Evolutionary conservation across 129 eudicot species (phyloP).

Genomic region (Pseudognaphalium luteoalbum): DNA sequence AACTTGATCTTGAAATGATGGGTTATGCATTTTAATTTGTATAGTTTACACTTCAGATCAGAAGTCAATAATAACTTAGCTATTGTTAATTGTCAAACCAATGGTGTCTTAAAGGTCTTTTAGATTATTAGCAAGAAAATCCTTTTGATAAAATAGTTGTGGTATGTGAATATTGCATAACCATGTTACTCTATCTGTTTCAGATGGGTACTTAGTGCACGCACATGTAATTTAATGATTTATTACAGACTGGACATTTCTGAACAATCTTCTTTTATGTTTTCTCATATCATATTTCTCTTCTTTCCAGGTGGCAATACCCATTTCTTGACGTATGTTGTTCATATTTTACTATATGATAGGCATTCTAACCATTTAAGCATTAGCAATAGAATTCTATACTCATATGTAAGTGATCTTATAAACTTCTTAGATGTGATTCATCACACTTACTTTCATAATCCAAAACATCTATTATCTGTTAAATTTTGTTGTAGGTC

Average conservation of each 20-base stretch:
- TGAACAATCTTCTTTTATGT: neutral
- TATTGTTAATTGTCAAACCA: too few relatives aligned
- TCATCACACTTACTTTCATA: neutral
- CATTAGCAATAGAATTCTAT: slow-evolving; percentile 1
- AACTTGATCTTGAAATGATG: too few relatives aligned
- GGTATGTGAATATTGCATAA: too few relatives aligned
- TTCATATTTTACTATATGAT: slow-evolving; percentile 65
- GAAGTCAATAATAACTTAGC: too few relatives aligned
- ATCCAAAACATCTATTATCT: neutral
- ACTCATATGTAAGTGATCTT: neutral
- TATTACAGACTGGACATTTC: neutral
- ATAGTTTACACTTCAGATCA: too few relatives aligned
- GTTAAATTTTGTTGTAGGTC: neutral
- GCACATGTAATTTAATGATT: too few relatives aligned
- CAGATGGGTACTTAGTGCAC: too few relatives aligned
- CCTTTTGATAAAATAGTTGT: too few relatives aligned
- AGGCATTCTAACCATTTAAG: slow-evolving; percentile 30
- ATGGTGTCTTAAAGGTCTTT: too few relatives aligned
- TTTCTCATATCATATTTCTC: neutral
- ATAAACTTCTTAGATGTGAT: neutral
- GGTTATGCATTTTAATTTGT: too few relatives aligned
- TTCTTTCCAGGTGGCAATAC: slow-evolving; percentile 83
- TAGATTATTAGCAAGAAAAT: too few relatives aligned
- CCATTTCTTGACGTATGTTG: slow-evolving; percentile 72
- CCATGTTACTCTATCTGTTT: too few relatives aligned